phyloP scores from a whole-genome alignment of 495 filamentous ascomycete species.

The Penicilliopsis zonata region DNA sequence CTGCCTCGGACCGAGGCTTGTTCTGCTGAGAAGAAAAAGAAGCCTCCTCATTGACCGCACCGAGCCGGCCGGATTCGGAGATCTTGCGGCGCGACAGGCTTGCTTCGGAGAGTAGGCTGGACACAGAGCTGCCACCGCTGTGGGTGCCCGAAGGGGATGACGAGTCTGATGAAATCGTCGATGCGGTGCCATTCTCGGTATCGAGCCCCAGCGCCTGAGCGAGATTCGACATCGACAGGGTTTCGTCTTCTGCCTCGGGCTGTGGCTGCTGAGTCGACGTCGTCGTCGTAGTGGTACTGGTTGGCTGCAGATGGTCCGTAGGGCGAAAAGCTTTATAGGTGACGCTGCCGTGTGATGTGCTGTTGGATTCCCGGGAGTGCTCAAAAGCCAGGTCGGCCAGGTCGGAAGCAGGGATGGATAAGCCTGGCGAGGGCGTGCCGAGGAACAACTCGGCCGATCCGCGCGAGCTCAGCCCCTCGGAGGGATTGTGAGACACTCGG shows the following conservation, averaged over 20 bases:
- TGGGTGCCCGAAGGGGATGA: slow-evolving; percentile 48
- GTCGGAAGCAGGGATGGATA: slow-evolving; percentile 6
- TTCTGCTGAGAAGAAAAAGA: too few species aligned
- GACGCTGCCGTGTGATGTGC: slow-evolving; percentile 2
- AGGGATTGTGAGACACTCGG: slow-evolving; percentile 9
- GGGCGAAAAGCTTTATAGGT: slow-evolving; percentile 10
- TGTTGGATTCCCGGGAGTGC: slow-evolving; percentile 3
- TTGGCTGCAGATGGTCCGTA: slow-evolving; percentile 8
- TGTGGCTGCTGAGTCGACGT: slow-evolving; percentile 11
- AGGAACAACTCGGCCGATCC: slow-evolving; percentile 15
- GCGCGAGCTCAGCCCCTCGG: slow-evolving; percentile 10
- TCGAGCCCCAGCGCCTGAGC: slow-evolving; percentile 29
- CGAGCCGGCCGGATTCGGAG: slow-evolving; percentile 19
- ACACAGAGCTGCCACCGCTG: slow-evolving; percentile 61
- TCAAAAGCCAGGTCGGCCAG: slow-evolving; percentile 2
- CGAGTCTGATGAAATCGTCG: slow-evolving; percentile 58
- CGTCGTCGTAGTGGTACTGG: slow-evolving; percentile 5
- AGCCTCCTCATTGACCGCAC: slow-evolving; percentile 26
- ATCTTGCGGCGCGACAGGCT: slow-evolving; percentile 20
- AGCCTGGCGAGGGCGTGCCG: slow-evolving; percentile 9
- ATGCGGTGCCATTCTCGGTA: slow-evolving; percentile 34
- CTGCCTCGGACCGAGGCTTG: slow-evolving; percentile 8
- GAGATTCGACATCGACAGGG: slow-evolving; percentile 27
- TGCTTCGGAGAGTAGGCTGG: slow-evolving; percentile 40
- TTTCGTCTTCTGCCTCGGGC: slow-evolving; percentile 23